phyloP scores from a whole-genome alignment of 177 flowering plant genomes.

The Vitis hybrid region DNA sequence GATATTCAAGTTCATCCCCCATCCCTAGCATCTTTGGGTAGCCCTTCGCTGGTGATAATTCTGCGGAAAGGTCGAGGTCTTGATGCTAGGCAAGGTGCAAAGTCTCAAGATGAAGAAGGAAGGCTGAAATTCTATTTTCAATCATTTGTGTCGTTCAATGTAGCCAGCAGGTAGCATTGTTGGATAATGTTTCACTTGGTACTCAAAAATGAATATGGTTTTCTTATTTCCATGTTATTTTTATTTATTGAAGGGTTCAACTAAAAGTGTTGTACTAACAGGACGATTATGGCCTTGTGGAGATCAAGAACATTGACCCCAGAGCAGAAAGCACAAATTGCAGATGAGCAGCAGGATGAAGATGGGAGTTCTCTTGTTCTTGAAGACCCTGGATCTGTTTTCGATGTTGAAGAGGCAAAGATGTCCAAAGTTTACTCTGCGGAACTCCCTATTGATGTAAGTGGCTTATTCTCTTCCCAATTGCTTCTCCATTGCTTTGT shows the following conservation, averaged over 20 bases:
- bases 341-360: slow-evolving; percentile 40
- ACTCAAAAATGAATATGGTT: background rate
- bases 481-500: background rate
- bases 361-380: slow-evolving; percentile 34
- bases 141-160: slow-evolving; percentile 68
- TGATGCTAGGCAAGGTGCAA: slow-evolving; percentile 76
- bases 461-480: slow-evolving; percentile 17
- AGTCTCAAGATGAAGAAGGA: slow-evolving; percentile 79
- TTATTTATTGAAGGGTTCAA: background rate
- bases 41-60: slow-evolving; percentile 59
- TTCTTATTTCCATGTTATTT: background rate
- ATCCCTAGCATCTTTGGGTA: slow-evolving; percentile 66
- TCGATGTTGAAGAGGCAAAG: slow-evolving; percentile 46
- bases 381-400: slow-evolving; percentile 38
- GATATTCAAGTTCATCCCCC: slow-evolving; percentile 72
- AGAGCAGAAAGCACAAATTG: slow-evolving; percentile 52
- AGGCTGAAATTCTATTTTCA: slow-evolving; percentile 69
- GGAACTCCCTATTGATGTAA: slow-evolving; percentile 60
- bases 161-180: slow-evolving; percentile 57
- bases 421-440: slow-evolving; percentile 54
- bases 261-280: slow-evolving; percentile 15
- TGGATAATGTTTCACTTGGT: background rate
- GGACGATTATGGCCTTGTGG: slow-evolving; percentile 90
- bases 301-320: slow-evolving; percentile 50
- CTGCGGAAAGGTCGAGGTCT: slow-evolving; percentile 66